Base-by-base conservation (phyloP, 768 basidiomycete genomes). In the Daedaleopsis sinensis region DNA sequence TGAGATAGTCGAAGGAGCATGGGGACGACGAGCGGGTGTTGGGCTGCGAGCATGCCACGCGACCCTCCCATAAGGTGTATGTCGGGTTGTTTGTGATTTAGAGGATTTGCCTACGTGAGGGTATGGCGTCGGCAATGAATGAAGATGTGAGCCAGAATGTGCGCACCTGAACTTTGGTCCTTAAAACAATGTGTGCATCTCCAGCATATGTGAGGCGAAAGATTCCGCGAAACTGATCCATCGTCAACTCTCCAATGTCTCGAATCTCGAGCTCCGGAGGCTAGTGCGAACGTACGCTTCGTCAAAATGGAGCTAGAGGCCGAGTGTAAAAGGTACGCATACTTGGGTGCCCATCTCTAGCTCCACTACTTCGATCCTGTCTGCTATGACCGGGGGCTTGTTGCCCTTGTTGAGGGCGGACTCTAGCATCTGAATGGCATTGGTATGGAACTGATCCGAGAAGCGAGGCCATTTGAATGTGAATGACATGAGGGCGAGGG, bases 311-410 rank as follows among this genome's bases (percentile, higher is more conserved):
- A 42, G 35, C 19, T 59, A n/a, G 18, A 32, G 51, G 58, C 47
- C 43, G 46, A 27, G 9, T 11, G 21, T 6, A 23, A 49, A 49
- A 52, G 55, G n/a, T 37, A 71, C n/a, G n/a, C 79, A 56, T 62
- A 94, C 96, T 81, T 96, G 90, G 2, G 92, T 94, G 39, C 97
- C 97, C 97, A 99, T 98, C 76, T 98, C 91, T n/a, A 99, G 79
- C 73, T 98, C 97, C 55, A 97, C 92, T 35, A 99, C 97, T 74
- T 98, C 94, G 65, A 99, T 98, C 74, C 85, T 89, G 77, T 96
- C 97, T 55, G 94, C 96, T 67, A 98, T 98, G 70, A 99, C 91
- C 32, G 95, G 94, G 1, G 96, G 97, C 72, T 97, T 98, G 78
- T 88, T 91, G 65, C 97, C 97, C 81, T 97, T 94, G 82, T 94